A percentile compares a stretch with the other conserved stretches of the same genome.
phyloP scores from a whole-genome alignment of 1,284 basidiomycete genomes.

The Cerioporus squamosus region DNA sequence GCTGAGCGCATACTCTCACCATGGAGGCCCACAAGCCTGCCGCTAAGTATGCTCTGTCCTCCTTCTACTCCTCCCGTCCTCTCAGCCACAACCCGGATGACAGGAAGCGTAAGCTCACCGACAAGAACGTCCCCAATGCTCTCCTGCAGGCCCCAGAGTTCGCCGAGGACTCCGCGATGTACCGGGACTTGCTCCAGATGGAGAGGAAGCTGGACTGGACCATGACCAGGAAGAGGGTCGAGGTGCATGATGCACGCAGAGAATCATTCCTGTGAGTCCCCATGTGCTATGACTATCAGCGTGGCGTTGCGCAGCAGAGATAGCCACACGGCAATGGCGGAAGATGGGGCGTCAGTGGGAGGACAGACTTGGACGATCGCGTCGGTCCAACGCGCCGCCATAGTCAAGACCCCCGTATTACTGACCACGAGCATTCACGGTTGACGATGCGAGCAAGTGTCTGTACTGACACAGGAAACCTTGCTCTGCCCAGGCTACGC shows the following conservation, averaged over 20 bases:
- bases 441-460: not conserved
- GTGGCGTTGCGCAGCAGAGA: too few species aligned
- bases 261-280: slow-evolving; percentile 58
- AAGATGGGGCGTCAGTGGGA: too few species aligned
- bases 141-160: slow-evolving; percentile 72
- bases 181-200: slow-evolving; percentile 85
- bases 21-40: slow-evolving; percentile 1
- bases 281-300: not conserved
- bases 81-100: slow-evolving; percentile 22
- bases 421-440: too few species aligned
- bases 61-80: slow-evolving; percentile 11
- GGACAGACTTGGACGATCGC: not conserved
- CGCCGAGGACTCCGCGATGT: slow-evolving; percentile 83
- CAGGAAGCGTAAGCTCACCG: slow-evolving; percentile 81
- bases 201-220: slow-evolving; percentile 97
- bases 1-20: too few species aligned
- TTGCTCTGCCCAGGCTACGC: slow-evolving; percentile 62
- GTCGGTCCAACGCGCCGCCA: not conserved
- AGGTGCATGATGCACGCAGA: slow-evolving; percentile 80
- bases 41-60: too few species aligned
- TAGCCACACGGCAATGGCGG: too few species aligned
- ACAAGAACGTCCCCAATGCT: slow-evolving; percentile 77
- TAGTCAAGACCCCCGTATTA: too few species aligned
- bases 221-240: slow-evolving; percentile 87
- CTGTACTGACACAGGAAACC: too few species aligned